Percentiles rank a stretch among this genome's conserved stretches.
phyloP scores from a whole-genome alignment of 208 protist genomes.

The Trypanosoma boissoni region DNA sequence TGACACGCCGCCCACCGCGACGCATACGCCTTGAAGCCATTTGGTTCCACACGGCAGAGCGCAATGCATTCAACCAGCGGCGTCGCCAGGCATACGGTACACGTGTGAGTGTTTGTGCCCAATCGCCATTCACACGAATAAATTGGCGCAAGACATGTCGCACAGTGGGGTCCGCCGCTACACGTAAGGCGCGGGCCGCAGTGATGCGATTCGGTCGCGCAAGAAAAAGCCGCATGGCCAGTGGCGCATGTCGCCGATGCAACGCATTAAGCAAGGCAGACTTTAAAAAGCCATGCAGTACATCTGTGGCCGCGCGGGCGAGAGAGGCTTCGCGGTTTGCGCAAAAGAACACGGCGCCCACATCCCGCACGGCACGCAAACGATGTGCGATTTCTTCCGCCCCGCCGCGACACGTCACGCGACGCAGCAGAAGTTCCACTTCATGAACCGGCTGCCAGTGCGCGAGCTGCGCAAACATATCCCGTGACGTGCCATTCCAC shows the following conservation, averaged over 20 bases:
- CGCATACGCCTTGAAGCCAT: constrained; percentile 74
- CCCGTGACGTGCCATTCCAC: constrained; percentile 17
- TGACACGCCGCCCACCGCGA: constrained; percentile 25
- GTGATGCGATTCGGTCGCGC: constrained; percentile 56
- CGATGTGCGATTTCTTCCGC: constrained; percentile 65
- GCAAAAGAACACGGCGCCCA: constrained; percentile 81
- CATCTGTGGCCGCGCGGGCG: constrained; percentile 72
- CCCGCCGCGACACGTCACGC: constrained; percentile 45
- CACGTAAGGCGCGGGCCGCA: constrained; percentile 54
- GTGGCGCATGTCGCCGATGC: constrained; percentile 50
- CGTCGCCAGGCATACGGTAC: constrained; percentile 75
- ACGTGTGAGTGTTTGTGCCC: constrained; percentile 45
- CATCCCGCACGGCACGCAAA: constrained; percentile 49
- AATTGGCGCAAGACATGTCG: constrained; percentile 65
- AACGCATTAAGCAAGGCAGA: constrained; percentile 79
- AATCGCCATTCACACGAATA: constrained; percentile 62
- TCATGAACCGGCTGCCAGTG: constrained; percentile 76
- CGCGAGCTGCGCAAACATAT: constrained; percentile 55
- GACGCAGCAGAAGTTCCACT: constrained; percentile 64
- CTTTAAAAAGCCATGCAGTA: constrained; percentile 80
- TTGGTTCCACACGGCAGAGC: constrained; percentile 72
- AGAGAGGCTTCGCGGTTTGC: constrained; percentile 72
- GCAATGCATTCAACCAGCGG: constrained; percentile 78
- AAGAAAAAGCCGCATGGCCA: constrained; percentile 66
- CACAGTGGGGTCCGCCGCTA: constrained; percentile 61